Conservation (phyloP, 31 red algal genomes). For the Endocladia muricata region DNA sequence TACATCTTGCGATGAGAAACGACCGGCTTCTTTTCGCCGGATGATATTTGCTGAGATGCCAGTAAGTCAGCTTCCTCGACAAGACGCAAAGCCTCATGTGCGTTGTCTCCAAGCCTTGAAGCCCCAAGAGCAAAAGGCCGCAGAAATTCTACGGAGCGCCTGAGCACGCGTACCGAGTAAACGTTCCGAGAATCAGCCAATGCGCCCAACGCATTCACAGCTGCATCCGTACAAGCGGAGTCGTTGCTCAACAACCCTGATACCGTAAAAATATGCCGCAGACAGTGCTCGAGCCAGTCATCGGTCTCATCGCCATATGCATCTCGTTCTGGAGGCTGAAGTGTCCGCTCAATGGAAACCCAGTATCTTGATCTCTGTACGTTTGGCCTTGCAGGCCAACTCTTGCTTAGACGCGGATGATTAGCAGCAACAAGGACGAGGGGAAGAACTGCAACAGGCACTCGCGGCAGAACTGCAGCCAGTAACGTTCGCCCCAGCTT, state of each 20-base stretch:
- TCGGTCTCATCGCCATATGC: constrained; percentile 15
- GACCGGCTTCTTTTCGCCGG: no score
- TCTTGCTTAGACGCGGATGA: constrained; percentile 40
- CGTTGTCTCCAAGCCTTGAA: constrained; percentile 19
- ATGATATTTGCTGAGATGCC: not conserved
- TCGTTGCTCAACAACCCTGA: constrained; percentile 30
- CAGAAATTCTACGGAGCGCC: constrained; percentile 16
- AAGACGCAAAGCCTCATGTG: constrained; percentile 26
- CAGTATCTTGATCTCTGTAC: constrained; percentile 43
- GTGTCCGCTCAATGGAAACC: constrained; percentile 13
- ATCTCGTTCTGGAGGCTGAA: not conserved
- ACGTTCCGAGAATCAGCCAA: constrained; percentile 23
- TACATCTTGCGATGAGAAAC: no score
- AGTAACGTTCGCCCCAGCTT: constrained; percentile 37
- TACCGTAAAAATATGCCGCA: constrained; percentile 23
- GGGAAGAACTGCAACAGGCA: constrained; percentile 28
- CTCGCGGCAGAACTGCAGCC: constrained; percentile 44
- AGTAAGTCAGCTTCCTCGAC: constrained; percentile 28
- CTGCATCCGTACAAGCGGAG: constrained; percentile 4
- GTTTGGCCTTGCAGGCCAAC: not conserved
- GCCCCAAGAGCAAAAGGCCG: constrained; percentile 12
- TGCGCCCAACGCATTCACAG: constrained; percentile 47
- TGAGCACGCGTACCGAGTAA: constrained; percentile 42
- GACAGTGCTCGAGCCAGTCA: constrained; percentile 60
- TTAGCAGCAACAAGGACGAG: constrained; percentile 46